Percentiles rank a stretch among this genome's conserved stretches.
These are phyloP conservation scores for Pseudocercospora crystallina DNA, from an alignment of 2,329 filamentous ascomycete species.

Conservation along the genomic window DNA sequence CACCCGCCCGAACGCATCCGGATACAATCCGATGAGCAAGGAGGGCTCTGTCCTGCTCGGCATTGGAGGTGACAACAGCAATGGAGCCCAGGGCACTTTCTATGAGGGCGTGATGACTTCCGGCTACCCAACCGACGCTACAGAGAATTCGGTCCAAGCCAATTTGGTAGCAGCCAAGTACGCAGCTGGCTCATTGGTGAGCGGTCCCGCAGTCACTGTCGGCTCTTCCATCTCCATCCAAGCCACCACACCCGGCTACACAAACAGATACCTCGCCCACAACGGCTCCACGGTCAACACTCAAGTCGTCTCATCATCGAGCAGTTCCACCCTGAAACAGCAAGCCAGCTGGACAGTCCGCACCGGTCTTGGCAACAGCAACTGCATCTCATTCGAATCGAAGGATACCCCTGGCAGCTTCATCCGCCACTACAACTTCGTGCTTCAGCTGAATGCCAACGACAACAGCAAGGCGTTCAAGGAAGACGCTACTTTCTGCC, in stretches of 20 bases:
- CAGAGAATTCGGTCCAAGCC: slow-evolving; percentile 52
- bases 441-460: slow-evolving; percentile 49
- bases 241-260: slow-evolving; percentile 56
- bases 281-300: slow-evolving; percentile 53
- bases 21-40: slow-evolving; percentile 63
- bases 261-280: slow-evolving; percentile 57
- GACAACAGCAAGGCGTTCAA: slow-evolving; percentile 58
- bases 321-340: slow-evolving; percentile 50
- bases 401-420: slow-evolving; percentile 58
- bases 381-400: slow-evolving; percentile 63
- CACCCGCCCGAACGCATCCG: slow-evolving; percentile 48
- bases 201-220: slow-evolving; percentile 49
- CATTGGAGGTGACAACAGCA: slow-evolving; percentile 68
- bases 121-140: slow-evolving; percentile 61
- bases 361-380: slow-evolving; percentile 56
- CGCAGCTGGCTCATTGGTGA: slow-evolving; percentile 48
- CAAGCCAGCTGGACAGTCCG: slow-evolving; percentile 56
- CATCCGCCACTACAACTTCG: slow-evolving; percentile 58
- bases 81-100: slow-evolving; percentile 53
- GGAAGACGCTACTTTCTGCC: slow-evolving; percentile 65
- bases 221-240: slow-evolving; percentile 56
- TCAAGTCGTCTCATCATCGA: slow-evolving; percentile 55
- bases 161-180: slow-evolving; percentile 63
- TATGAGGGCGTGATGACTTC: slow-evolving; percentile 65
- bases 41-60: slow-evolving; percentile 68